phyloP scores from a whole-genome alignment of 768 basidiomycete genomes.

The Agrocybe praecox region DNA sequence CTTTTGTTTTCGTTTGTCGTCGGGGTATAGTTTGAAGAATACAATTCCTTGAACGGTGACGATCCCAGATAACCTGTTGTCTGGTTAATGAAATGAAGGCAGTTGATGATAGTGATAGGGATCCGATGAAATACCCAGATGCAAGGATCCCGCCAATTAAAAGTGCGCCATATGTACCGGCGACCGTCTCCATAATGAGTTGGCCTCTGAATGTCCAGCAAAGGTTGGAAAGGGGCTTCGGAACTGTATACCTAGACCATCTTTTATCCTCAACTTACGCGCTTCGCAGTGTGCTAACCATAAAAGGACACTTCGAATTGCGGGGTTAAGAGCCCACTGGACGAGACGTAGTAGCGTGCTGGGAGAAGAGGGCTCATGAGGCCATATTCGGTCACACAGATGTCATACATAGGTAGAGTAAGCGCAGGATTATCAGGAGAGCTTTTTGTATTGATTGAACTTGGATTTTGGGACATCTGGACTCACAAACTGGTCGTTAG shows the following conservation, averaged over 20 bases:
- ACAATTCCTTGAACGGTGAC: conserved; percentile 28
- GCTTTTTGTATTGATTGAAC: too few relatives aligned
- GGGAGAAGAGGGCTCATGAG: background rate
- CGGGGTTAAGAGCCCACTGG: background rate
- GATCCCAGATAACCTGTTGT: conserved; percentile 23
- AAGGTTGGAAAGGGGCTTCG: background rate
- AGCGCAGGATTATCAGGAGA: too few relatives aligned
- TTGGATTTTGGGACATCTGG: too few relatives aligned
- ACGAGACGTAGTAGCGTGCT: background rate
- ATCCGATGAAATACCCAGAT: conserved; percentile 22
- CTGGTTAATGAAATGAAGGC: background rate
- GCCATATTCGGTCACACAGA: background rate
- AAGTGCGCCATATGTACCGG: conserved; percentile 34
- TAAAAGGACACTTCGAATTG: background rate
- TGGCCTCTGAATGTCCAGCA: background rate
- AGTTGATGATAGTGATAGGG: background rate
- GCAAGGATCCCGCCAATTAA: conserved; percentile 34
- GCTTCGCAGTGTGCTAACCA: background rate
- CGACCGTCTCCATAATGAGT: conserved; percentile 20
- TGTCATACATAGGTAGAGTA: background rate
- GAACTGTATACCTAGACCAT: background rate
- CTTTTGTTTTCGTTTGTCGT: conserved; percentile 21
- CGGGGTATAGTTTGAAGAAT: conserved; percentile 32
- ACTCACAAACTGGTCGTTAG: too few relatives aligned
- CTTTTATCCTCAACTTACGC: background rate